A percentile compares a stretch with the other conserved stretches of the same genome.
Evolutionary conservation across 768 basidiomycete genomes (phyloP).

Genomic region (Cubamyces sp.): DNA sequence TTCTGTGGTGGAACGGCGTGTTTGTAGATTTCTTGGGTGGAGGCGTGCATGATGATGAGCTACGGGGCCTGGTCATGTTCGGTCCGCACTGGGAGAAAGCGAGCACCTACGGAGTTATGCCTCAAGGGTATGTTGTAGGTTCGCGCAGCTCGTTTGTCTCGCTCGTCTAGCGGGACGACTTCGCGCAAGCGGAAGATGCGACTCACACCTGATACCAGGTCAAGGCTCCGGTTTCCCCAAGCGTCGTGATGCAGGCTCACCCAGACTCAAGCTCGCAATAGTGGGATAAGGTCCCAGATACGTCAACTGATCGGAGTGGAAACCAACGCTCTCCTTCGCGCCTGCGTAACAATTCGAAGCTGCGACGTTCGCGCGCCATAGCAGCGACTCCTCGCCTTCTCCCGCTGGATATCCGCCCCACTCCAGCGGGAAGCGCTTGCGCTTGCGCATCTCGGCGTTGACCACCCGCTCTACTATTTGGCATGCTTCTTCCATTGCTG

Average conservation of each 20-base stretch:
- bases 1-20: constrained; percentile 76
- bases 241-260: constrained; percentile 40
- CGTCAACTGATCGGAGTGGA: constrained; percentile 81
- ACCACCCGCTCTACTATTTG: constrained; percentile 68
- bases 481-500: constrained; percentile 81
- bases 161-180: constrained; percentile 69
- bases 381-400: constrained; percentile 24
- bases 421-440: constrained; percentile 65
- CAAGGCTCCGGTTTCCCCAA: neutral
- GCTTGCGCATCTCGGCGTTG: constrained; percentile 67
- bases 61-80: constrained; percentile 32
- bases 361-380: constrained; percentile 84
- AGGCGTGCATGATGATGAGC: constrained; percentile 88
- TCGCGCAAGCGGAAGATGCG: constrained; percentile 77
- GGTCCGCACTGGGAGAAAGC: neutral
- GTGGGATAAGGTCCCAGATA: constrained; percentile 85
- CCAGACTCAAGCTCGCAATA: constrained; percentile 83
- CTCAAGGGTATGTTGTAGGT: constrained; percentile 78
- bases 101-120: constrained; percentile 71
- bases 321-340: constrained; percentile 80
- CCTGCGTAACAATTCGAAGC: constrained; percentile 86
- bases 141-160: constrained; percentile 56
- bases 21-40: constrained; percentile 82
- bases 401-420: constrained; percentile 49
- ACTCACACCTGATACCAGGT: constrained; percentile 53